A percentile compares a stretch with the other conserved stretches of the same genome.
Evolutionary conservation across 2,329 filamentous ascomycete genomes (phyloP).

Genomic region (Metarhizium sp.): DNA sequence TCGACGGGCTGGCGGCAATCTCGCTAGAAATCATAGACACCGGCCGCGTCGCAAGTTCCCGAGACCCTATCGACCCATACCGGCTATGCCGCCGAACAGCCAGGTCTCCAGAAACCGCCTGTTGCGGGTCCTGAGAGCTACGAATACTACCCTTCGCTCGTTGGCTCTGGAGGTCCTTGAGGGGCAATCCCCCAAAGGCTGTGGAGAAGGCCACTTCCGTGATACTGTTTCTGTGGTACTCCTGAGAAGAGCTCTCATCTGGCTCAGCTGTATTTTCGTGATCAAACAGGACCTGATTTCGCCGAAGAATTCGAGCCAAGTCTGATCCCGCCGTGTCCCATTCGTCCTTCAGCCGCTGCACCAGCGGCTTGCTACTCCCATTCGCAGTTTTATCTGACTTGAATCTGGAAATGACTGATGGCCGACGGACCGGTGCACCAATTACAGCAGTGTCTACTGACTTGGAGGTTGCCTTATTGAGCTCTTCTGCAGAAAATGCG

Average conservation of each 20-base stretch:
- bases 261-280: slow-evolving; percentile 11
- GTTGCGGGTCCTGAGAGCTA: slow-evolving; percentile 6
- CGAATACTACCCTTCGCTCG: slow-evolving; percentile 13
- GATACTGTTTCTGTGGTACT: slow-evolving; percentile 10
- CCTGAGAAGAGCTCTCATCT: slow-evolving; percentile 15
- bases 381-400: slow-evolving; percentile 20
- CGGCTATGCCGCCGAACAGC: slow-evolving; percentile 4
- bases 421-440: slow-evolving; percentile 17
- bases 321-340: slow-evolving; percentile 27
- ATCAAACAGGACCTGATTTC: slow-evolving; percentile 23
- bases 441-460: slow-evolving; percentile 21
- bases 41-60: slow-evolving; percentile 5
- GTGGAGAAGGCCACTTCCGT: slow-evolving; percentile 19
- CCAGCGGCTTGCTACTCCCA: slow-evolving; percentile 20
- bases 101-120: neutral
- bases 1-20: slow-evolving; percentile 24
- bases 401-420: slow-evolving; percentile 25
- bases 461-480: slow-evolving; percentile 24
- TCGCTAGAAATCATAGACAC: slow-evolving; percentile 21
- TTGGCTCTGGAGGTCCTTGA: slow-evolving; percentile 19
- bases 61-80: slow-evolving; percentile 5
- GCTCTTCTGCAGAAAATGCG: slow-evolving; percentile 27
- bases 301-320: slow-evolving; percentile 24
- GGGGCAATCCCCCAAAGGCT: slow-evolving; percentile 28
- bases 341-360: slow-evolving; percentile 28